Percentiles rank a stretch among this genome's conserved stretches.
These are phyloP conservation scores for Phyllostachys edulis DNA, from an alignment of 176 grass and related monocot genomes.

Conservation along the genomic window DNA sequence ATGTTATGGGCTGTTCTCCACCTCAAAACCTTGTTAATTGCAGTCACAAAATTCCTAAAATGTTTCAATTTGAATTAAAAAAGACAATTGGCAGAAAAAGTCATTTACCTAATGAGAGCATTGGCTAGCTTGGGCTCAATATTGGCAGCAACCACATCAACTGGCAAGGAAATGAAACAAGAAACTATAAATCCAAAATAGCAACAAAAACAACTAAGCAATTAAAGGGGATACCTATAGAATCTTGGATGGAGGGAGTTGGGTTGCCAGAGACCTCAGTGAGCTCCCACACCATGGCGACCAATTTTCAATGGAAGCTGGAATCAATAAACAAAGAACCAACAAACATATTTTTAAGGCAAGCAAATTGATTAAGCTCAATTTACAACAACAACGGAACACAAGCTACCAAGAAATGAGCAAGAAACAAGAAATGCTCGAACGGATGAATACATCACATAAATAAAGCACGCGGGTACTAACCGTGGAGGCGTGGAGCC, in stretches of 20 bases:
- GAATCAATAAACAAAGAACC: neutral
- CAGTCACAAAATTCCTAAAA: neutral
- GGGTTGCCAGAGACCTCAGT: constrained; percentile 27
- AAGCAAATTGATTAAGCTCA: neutral
- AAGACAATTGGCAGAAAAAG: neutral
- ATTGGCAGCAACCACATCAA: constrained; percentile 42
- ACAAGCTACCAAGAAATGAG: neutral
- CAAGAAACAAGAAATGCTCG: neutral
- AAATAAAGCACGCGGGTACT: neutral
- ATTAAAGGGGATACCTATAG: constrained; percentile 30
- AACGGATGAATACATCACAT: neutral
- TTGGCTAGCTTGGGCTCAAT: constrained; percentile 44
- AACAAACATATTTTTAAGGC: neutral
- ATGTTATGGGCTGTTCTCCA: neutral
- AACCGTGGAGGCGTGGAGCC: neutral
- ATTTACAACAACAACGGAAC: neutral
- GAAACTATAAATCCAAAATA: neutral
- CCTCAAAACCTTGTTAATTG: neutral
- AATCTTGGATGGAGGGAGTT: neutral
- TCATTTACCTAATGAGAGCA: constrained; percentile 40
- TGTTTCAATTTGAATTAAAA: neutral
- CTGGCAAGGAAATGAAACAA: constrained; percentile 6
- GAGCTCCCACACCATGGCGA: constrained; percentile 36
- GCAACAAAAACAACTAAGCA: neutral
- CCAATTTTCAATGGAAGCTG: neutral